Base-by-base conservation (phyloP, 176 grass and related monocot genomes). In the Alloteropsis semialata region DNA sequence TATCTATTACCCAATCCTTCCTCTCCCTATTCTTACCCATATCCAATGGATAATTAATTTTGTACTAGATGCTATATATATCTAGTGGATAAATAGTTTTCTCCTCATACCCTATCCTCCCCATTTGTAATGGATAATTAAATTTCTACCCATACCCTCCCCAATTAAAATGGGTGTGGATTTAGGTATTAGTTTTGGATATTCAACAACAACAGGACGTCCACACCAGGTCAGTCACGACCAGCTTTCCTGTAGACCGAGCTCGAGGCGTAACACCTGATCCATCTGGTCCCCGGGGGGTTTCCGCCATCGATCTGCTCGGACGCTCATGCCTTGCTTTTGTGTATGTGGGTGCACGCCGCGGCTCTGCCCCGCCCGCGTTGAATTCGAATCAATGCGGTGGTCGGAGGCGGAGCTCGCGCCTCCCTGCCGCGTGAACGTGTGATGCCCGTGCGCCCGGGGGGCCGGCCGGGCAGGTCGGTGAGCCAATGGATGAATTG, bases 321-420 rank as follows among this genome's bases (percentile, higher is more conserved):
- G 77, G 32, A 34, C 3, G 44, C 44, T 50, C 46, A 4, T 15
- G 5, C 46, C 46, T 14, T 46, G 69, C 8, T 51, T 9, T 9
- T 56, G 54, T 56, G 19, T 18, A 36, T 7, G n/a, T 27, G 68
- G 44, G 67, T 46, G 68, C 8, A 29, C 45, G 44, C 29, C 12
- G 48, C 29, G 46, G 21, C 76, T 15, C 76, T 16, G 69, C 32
- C 72, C 49, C 10, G 72, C 51, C 74, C 46, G 78, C 38, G 78
- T 55, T 81, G 63, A 81, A 81, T 55, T 67, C 63, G 39, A 67
- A 68, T 80, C 2, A 68, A 80, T 68, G 77, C 62, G 61, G 61
- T n/a, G 60, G 77, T 68, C 77, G 61, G 60, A 33, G n/a, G 56
- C 3, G 37, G 1, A 39, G 0, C 17, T 9, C 46, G 10, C 15